Conservation (phyloP, 305 asterid genomes). For the Fraxinus sp. region DNA sequence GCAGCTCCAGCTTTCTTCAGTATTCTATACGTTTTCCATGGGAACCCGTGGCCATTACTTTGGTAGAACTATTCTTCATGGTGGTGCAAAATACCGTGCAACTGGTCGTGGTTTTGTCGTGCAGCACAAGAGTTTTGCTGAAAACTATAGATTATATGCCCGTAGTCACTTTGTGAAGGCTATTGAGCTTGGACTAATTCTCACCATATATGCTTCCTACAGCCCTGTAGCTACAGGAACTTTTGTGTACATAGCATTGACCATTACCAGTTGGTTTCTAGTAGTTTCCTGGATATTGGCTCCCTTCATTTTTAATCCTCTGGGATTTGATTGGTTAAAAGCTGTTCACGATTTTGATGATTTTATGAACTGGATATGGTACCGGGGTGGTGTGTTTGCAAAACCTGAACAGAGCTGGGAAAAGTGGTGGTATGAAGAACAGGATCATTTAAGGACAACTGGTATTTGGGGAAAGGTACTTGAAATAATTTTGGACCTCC, state of each 20-base stretch:
- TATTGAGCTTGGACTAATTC: constrained; percentile 50
- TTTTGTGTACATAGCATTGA: constrained; percentile 49
- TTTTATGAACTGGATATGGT: constrained; percentile 67
- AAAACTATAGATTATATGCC: constrained; percentile 48
- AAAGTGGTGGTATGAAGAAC: constrained; percentile 69
- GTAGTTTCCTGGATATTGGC: constrained; percentile 62
- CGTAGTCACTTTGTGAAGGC: constrained; percentile 60
- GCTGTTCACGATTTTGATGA: constrained; percentile 64
- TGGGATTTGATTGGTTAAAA: constrained; percentile 70
- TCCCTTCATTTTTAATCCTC: constrained; percentile 61
- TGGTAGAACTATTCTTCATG: constrained; percentile 51
- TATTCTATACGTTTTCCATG: constrained; percentile 67
- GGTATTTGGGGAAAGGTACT: constrained; percentile 57
- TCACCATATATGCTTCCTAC: constrained; percentile 45
- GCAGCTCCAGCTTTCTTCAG: constrained; percentile 69
- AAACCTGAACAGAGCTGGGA: constrained; percentile 71
- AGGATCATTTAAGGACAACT: constrained; percentile 62
- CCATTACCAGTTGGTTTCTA: constrained; percentile 68
- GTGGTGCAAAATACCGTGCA: constrained; percentile 54
- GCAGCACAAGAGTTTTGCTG: constrained; percentile 50
- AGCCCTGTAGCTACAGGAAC: constrained; percentile 49
- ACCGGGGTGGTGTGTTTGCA: constrained; percentile 56
- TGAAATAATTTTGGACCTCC: constrained; percentile 54
- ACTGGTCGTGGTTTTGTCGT: constrained; percentile 61
- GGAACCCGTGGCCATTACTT: constrained; percentile 69